Base-by-base conservation (phyloP, 495 filamentous ascomycete genomes). In the Cudoniella acicularis region DNA sequence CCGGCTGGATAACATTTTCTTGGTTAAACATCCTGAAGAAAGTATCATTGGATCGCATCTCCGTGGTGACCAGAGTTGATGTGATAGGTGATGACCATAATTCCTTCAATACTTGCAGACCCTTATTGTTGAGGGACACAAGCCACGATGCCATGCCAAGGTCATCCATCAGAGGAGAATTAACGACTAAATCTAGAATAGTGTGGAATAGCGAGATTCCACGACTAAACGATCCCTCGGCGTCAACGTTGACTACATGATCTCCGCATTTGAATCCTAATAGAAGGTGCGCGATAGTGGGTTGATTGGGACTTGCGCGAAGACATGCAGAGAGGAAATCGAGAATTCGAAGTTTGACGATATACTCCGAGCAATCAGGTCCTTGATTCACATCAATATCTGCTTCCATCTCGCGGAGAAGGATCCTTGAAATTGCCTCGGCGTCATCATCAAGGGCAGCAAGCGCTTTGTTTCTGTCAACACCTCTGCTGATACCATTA, bases 1-100 rank as follows among this genome's bases (percentile, higher is more conserved):
- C 76, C 10, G 83, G 75, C 43, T 81, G 78, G 50, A 95, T 79
- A 24, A 87, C 72, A 10, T 78, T 67, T 61, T 95, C 88, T 46
- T 71, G 79, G 17, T 84, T 67, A 6, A 94, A 84, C 59, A 89
- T 80, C 48, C 76, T 80, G 64, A 87, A 86, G 3, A 96, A 72
- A 64, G 93, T 87, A 27, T 88, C 87, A 57, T 84, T 86, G 10
- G 78, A 74, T 51, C 91, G 82, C 66, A 99, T 80, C 67, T 97
- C 91, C 22, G 79, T 75, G 61, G 96, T 78, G 23, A 89, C 86
- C 67, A 89, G 77, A 17, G 71, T 73, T 1, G 87, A 80, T 3
- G 95, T 92, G n/a, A 96, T 73, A 24, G 89, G 86, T 24, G 93
- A 91, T 43, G 77, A 84, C 90, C 92, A 96, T 10, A 99, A 75